These are phyloP conservation scores for Gaertneriomyces sp. DNA, from an alignment of 192 early-diverging fungal species.

Conservation along the genomic window DNA sequence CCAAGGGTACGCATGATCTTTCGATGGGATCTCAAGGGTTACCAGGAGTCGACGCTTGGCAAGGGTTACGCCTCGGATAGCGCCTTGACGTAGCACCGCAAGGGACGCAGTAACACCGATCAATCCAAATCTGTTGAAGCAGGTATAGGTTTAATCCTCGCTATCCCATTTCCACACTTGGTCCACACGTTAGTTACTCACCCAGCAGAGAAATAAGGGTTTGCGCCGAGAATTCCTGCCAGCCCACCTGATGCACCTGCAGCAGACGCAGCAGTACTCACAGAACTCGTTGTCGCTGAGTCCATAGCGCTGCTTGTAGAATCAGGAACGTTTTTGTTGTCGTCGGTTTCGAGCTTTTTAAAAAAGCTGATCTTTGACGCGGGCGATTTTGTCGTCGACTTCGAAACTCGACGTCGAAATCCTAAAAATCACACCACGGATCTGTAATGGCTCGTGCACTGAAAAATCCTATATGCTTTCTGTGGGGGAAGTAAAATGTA, in stretches of 20 bases:
- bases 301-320: background rate
- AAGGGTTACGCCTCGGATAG: slow-evolving; percentile 62
- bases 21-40: slow-evolving; percentile 88
- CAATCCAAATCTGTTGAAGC: slow-evolving; percentile 62
- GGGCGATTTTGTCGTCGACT: no score
- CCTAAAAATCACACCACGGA: no score
- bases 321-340: no score
- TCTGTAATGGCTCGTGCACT: no score
- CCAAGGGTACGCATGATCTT: slow-evolving; percentile 93
- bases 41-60: slow-evolving; percentile 77
- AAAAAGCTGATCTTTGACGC: no score
- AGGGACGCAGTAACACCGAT: slow-evolving; percentile 83
- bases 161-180: background rate
- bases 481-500: no score
- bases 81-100: slow-evolving; percentile 70
- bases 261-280: background rate
- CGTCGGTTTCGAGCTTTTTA: no score
- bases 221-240: slow-evolving; percentile 38
- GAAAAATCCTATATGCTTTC: no score
- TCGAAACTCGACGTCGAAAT: no score
- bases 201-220: slow-evolving; percentile 94
- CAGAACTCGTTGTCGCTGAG: background rate
- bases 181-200: background rate
- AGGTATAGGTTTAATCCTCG: background rate
- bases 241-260: background rate